A percentile compares a stretch with the other conserved stretches of the same genome.
Conservation (phyloP, 2,329 filamentous ascomycete species). For the Penicillium glabrum region DNA sequence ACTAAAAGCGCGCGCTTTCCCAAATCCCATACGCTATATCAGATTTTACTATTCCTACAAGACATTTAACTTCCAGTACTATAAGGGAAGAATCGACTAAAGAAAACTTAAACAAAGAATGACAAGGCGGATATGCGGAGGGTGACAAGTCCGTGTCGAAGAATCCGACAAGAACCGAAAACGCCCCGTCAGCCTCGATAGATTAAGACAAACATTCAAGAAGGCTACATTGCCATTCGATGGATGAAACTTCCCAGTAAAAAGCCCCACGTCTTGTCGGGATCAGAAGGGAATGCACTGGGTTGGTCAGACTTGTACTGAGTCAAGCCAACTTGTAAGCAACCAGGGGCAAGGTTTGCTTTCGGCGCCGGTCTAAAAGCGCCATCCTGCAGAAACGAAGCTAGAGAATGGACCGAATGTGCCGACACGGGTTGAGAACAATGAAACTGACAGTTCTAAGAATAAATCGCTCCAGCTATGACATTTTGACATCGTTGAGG, state of each 20-base stretch:
- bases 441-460: background rate
- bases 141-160: background rate
- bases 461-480: background rate
- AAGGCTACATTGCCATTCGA: background rate
- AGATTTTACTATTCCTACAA: background rate
- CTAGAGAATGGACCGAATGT: background rate
- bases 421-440: background rate
- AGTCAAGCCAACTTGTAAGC: background rate
- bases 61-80: background rate
- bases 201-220: background rate
- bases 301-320: background rate
- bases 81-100: background rate
- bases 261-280: background rate
- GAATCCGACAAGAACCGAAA: background rate
- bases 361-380: background rate
- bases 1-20: constrained; percentile 9
- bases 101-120: background rate
- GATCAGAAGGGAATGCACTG: background rate
- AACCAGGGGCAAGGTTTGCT: background rate
- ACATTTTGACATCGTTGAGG: background rate
- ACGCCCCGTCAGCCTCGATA: background rate
- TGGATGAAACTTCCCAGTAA: background rate
- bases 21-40: background rate
- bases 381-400: background rate
- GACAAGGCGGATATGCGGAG: background rate